Evolutionary conservation across 2,329 filamentous ascomycete species (phyloP), one percentile per base, ranked within the genome.

Genomic region (Pseudofabraea citricarpa): DNA sequence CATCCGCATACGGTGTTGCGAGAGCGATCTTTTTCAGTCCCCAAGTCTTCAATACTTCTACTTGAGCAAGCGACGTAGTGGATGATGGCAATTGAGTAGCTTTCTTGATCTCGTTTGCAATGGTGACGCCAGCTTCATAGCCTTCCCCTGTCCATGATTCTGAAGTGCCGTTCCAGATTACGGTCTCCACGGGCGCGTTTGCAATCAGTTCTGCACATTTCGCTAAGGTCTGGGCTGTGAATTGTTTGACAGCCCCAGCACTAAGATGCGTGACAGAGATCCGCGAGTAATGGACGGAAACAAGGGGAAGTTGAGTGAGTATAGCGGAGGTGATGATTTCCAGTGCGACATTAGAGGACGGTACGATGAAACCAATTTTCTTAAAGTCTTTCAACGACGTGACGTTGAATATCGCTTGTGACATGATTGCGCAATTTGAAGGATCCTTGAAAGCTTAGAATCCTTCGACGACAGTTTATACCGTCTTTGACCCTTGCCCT

Each of bases 141-240:
- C 39, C 27, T 20, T 41, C 39, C 13, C 39, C 27, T 7, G 39
- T 41, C 27, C 27, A 41, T 13, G 39, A 41, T 32, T 41, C 27
- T 16, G 39, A 41, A 1, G 39, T 41, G 16, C 27, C 27, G 33
- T 41, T 41, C 27, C 27, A 41, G 12, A 41, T 13, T 3, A 35
- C 27, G 7, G 39, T 41, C 3, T n/a, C 26, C 13, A 24, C 39
- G 9, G 26, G 39, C 4, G 26, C 27, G n/a, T 41, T 31, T 12
- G 39, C 27, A 15, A 35, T 41, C 7, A 41, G 26, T 22, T 41
- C 31, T 1, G 39, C 27, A 15, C 39, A 41, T 22, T 41, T 19
- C 6, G 31, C 12, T 1, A 41, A 23, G 6, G 27, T 23, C 15
- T 41, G 18, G 8, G 19, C 24, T 13, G 26, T 41, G 24, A 35